phyloP scores from a whole-genome alignment of 345 rosid genomes.

The Erucastrum elatum region DNA sequence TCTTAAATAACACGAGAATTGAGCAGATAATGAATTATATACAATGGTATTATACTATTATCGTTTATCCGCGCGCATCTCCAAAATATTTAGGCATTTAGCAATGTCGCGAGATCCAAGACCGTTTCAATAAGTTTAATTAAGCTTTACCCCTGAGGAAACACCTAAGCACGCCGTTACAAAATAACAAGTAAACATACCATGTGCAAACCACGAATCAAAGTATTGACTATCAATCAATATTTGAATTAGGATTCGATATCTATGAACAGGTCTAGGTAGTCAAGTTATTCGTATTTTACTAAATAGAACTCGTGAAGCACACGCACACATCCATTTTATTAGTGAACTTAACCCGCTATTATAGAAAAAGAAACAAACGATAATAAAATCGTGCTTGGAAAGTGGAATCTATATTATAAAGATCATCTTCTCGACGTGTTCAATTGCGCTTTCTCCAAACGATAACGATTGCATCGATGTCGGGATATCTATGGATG shows the following conservation, averaged over 20 bases:
- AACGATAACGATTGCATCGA: neutral
- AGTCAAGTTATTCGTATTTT: neutral
- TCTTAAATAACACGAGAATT: neutral
- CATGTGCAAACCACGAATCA: neutral
- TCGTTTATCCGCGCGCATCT: neutral
- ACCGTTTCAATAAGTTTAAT: neutral
- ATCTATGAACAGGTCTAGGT: neutral
- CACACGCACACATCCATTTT: too few species aligned
- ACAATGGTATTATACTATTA: neutral
- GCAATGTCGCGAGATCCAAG: neutral
- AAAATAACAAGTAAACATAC: neutral
- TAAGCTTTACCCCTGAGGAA: neutral
- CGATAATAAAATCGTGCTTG: too few species aligned
- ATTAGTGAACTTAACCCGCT: too few species aligned
- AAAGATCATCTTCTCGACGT: too few species aligned
- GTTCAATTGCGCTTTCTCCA: conserved; percentile 40
- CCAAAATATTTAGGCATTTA: neutral
- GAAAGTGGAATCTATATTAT: too few species aligned
- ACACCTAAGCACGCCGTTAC: neutral
- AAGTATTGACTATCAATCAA: neutral
- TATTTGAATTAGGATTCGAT: neutral
- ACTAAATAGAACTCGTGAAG: too few species aligned
- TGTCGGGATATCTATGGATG: conserved; percentile 49
- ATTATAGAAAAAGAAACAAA: too few species aligned
- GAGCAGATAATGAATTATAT: neutral